A percentile compares a stretch with the other conserved stretches of the same genome.
phyloP scores from a whole-genome alignment of 2,329 filamentous ascomycete species.

The Rutstroemia sp. region DNA sequence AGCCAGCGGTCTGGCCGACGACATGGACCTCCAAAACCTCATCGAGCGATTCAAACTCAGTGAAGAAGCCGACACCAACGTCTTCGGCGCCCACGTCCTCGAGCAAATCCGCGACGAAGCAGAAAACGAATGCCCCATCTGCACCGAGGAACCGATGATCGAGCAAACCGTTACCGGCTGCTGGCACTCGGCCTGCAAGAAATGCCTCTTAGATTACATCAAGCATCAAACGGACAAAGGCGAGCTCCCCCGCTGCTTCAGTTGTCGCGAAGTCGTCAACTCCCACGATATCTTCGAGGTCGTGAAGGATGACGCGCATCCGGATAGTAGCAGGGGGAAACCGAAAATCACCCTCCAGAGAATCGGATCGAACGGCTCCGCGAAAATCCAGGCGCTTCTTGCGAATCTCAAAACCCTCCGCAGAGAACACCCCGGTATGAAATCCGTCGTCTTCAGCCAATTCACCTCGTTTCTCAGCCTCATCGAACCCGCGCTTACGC shows the following conservation, averaged over 20 bases:
- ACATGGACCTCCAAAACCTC: constrained; percentile 88
- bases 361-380: constrained; percentile 62
- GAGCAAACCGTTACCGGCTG: constrained; percentile 92
- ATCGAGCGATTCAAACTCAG: constrained; percentile 76
- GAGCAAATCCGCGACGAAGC: constrained; percentile 88
- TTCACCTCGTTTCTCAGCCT: constrained; percentile 95
- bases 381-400: constrained; percentile 79
- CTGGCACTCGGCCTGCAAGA: constrained; percentile 96
- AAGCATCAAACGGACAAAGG: constrained; percentile 75
- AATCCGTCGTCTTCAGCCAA: constrained; percentile 92
- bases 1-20: constrained; percentile 75
- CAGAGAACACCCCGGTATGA: constrained; percentile 58
- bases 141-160: constrained; percentile 90
- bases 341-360: constrained; percentile 54
- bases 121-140: constrained; percentile 86
- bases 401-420: constrained; percentile 65
- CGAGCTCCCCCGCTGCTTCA: constrained; percentile 76
- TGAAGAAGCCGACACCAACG: constrained; percentile 55
- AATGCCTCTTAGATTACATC: constrained; percentile 85
- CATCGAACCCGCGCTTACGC: constrained; percentile 71
- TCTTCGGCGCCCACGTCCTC: constrained; percentile 79
- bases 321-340: constrained; percentile 36
- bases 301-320: constrained; percentile 64
- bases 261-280: constrained; percentile 78
- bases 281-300: constrained; percentile 87